These are phyloP conservation scores for Penicillium sp. DNA, from an alignment of 2,329 filamentous ascomycete genomes.

Conservation along the genomic window DNA sequence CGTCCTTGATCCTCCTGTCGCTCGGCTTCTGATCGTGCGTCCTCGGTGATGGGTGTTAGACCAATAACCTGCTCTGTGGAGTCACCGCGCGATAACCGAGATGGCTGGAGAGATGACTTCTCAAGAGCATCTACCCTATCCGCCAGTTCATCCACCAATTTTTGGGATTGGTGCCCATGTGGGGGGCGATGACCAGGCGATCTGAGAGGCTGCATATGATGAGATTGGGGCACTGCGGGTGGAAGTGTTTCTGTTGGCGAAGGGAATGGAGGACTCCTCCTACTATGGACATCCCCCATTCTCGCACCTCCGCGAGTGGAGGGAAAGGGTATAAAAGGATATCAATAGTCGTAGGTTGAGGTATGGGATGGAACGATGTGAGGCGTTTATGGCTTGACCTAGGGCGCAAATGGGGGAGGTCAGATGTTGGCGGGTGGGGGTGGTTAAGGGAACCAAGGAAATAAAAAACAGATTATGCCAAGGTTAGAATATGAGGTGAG, in stretches of 20 bases:
- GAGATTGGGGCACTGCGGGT: conserved; percentile 29
- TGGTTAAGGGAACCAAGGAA: neutral
- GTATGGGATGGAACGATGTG: conserved; percentile 29
- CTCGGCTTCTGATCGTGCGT: conserved; percentile 23
- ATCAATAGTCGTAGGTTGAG: conserved; percentile 23
- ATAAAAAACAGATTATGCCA: conserved; percentile 9
- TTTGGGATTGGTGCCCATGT: conserved; percentile 17
- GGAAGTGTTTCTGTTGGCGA: conserved; percentile 41
- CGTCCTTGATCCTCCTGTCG: conserved; percentile 33
- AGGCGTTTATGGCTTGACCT: conserved; percentile 38
- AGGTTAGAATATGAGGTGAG: conserved; percentile 4
- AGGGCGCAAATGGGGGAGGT: conserved; percentile 5
- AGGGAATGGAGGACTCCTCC: conserved; percentile 43
- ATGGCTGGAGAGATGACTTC: conserved; percentile 4
- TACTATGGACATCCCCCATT: conserved; percentile 40
- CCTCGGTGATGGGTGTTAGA: conserved; percentile 24
- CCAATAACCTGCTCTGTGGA: conserved; percentile 18
- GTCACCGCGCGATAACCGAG: conserved; percentile 27
- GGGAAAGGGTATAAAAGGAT: conserved; percentile 30
- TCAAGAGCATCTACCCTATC: conserved; percentile 10
- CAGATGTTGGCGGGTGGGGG: neutral
- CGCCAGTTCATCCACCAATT: conserved; percentile 14
- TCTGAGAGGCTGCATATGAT: conserved; percentile 25
- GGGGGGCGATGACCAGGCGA: conserved; percentile 22
- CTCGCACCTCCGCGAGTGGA: conserved; percentile 34